Base-by-base conservation (phyloP, 768 basidiomycete genomes). In the Mycena alexandri region DNA sequence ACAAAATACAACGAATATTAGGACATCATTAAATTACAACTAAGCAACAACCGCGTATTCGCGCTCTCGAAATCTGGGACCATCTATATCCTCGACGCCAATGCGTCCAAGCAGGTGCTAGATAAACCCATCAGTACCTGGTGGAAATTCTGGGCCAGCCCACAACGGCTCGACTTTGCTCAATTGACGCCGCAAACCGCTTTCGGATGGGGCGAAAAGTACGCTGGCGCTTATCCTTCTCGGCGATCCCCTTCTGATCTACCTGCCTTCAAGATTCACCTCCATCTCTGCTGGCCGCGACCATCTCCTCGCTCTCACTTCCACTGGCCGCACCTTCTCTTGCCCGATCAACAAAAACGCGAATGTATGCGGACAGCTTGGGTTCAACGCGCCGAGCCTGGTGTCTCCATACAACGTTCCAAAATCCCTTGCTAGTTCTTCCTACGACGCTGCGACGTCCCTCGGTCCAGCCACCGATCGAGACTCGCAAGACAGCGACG, bases 291-390 rank as follows among this genome's bases (percentile, higher is more conserved):
- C 91, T 2, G 95, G 96, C 16, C 77, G 81, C 16, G 87, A 90
- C 73, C 92, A 93, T 74, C 79, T 93, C 12, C 84, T 93, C n/a
- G 91, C 88, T 5, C 76, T 92, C 44, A 91, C 92, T 11, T 90
- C 89, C 12, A 81, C 80, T 34, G 95, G 95, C 3, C 90, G 94
- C 52, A 86, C 92, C 6, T 95, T 93, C 75, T 86, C 89, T 3
- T 88, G 94, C 73, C 93, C 96, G 0, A 82, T 93, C 47, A 87
- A 87, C 69, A 87, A 88, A 69, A 76, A 85, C 11, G 95, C 92
- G 33, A 98, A 98, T 78, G 80, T 85, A 1, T 87, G 89, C 75
- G 93, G 93, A 1, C 96, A 98, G 75, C 88, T 98, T 10, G 96
- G 95, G 9, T 84, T 93, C 55, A 33, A 59, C 60, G 29, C 22